Evolutionary conservation across 129 eudicot species (phyloP).

Genomic region (Flaveria robusta): DNA sequence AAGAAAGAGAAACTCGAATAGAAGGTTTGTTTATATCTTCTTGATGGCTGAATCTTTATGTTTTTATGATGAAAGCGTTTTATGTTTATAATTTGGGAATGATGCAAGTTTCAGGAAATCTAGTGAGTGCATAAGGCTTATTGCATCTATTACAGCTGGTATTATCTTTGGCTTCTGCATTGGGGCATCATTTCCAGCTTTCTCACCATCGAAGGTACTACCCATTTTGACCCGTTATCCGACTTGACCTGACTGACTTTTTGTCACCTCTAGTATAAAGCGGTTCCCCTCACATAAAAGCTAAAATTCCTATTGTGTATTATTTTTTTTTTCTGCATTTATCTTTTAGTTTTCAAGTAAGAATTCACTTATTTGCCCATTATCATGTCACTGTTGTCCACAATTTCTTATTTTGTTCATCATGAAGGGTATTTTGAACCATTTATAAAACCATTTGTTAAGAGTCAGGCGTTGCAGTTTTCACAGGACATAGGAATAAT

Average conservation of each 20-base stretch:
- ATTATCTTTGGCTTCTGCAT: constrained; percentile 66
- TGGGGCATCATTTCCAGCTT: constrained; percentile 65
- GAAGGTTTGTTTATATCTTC: constrained; percentile 24
- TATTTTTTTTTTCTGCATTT: background rate
- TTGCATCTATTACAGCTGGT: constrained; percentile 53
- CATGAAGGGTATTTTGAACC: constrained; percentile 11
- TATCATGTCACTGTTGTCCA: background rate
- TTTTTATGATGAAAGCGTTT: background rate
- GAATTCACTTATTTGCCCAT: background rate
- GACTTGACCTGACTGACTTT: background rate
- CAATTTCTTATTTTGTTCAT: background rate
- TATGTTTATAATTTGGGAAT: constrained; percentile 21
- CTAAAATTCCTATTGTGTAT: constrained; percentile 2
- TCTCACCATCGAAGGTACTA: constrained; percentile 60
- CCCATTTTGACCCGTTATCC: background rate
- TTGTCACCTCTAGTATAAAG: background rate
- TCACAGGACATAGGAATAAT: background rate
- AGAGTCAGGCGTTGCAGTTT: constrained; percentile 14
- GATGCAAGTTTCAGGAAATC: constrained; percentile 48
- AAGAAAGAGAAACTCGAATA: constrained; percentile 28
- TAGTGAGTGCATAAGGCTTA: constrained; percentile 50
- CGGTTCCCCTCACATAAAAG: background rate
- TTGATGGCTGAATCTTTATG: background rate
- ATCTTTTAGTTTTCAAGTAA: background rate
- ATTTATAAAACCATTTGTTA: background rate